Evolutionary conservation across 371 early-diverging fungal genomes (phyloP).

Genomic region (Mortierella sp.): DNA sequence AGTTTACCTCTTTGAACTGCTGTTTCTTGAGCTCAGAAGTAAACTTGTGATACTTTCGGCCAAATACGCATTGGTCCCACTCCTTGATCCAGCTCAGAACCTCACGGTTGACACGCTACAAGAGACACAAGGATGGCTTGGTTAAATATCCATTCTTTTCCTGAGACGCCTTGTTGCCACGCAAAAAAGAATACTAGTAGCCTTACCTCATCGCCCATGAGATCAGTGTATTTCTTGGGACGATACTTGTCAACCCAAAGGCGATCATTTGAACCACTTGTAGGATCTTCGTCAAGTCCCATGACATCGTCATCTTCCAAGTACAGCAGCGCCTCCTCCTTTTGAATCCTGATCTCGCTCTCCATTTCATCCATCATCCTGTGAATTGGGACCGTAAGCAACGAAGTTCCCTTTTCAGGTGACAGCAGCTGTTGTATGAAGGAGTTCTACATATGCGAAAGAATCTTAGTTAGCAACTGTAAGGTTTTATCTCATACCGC

Average conservation of each 20-base stretch:
- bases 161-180: not conserved
- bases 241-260: slow-evolving; percentile 96
- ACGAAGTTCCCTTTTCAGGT: slow-evolving; percentile 5
- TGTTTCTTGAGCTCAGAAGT: slow-evolving; percentile 34
- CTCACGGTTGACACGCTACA: slow-evolving; percentile 84
- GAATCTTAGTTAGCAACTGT: not conserved
- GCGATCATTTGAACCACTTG: slow-evolving; percentile 26
- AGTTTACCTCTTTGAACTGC: slow-evolving; percentile 33
- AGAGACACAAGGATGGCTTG: not conserved
- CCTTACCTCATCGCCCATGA: slow-evolving; percentile 91
- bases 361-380: slow-evolving; percentile 64
- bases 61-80: slow-evolving; percentile 98
- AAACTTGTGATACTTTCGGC: slow-evolving; percentile 50
- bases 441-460: slow-evolving; percentile 11
- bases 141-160: not conserved
- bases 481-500: not conserved
- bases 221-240: slow-evolving; percentile 87
- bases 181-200: not conserved
- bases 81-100: slow-evolving; percentile 95
- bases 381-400: slow-evolving; percentile 60
- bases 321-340: slow-evolving; percentile 51
- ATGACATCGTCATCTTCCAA: slow-evolving; percentile 19
- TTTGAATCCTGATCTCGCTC: slow-evolving; percentile 44
- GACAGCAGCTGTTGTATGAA: slow-evolving; percentile 15
- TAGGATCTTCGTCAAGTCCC: slow-evolving; percentile 7